Percentiles rank a stretch among this genome's conserved stretches.
Evolutionary conservation across 257 asterid genomes (phyloP).

Genomic region (Galeopsis tetrahit): DNA sequence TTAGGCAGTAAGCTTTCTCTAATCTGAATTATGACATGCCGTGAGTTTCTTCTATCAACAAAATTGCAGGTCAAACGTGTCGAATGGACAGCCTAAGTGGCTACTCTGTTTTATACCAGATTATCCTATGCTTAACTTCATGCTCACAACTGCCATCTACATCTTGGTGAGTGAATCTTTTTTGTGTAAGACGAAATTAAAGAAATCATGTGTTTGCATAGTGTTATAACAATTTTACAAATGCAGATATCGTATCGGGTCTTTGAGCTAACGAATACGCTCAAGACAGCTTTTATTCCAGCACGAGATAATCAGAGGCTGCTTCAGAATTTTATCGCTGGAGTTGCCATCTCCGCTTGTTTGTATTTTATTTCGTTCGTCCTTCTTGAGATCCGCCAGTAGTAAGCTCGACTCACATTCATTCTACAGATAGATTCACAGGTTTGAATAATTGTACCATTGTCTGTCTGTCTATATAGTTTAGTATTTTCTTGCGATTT

Average conservation of each 20-base stretch:
- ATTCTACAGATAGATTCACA: not conserved
- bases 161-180: slow-evolving; percentile 60
- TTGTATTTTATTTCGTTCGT: slow-evolving; percentile 60
- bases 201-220: slow-evolving; percentile 8
- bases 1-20: not conserved
- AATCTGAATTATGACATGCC: slow-evolving; percentile 19
- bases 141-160: slow-evolving; percentile 87
- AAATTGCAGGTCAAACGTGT: slow-evolving; percentile 72
- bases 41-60: slow-evolving; percentile 14
- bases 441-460: not conserved
- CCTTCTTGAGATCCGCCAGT: slow-evolving; percentile 72
- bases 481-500: not conserved
- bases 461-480: not conserved
- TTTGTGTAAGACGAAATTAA: not conserved
- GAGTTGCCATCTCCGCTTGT: slow-evolving; percentile 54
- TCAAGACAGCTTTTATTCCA: slow-evolving; percentile 74
- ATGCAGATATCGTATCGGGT: slow-evolving; percentile 75
- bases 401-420: slow-evolving; percentile 44
- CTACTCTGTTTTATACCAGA: slow-evolving; percentile 85
- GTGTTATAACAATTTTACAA: not conserved
- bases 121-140: slow-evolving; percentile 96
- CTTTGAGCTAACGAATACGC: slow-evolving; percentile 82
- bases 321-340: slow-evolving; percentile 66
- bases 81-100: slow-evolving; percentile 99
- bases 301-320: slow-evolving; percentile 66